Base-by-base conservation (phyloP, 768 basidiomycete species). In the Royoungia palumana region DNA sequence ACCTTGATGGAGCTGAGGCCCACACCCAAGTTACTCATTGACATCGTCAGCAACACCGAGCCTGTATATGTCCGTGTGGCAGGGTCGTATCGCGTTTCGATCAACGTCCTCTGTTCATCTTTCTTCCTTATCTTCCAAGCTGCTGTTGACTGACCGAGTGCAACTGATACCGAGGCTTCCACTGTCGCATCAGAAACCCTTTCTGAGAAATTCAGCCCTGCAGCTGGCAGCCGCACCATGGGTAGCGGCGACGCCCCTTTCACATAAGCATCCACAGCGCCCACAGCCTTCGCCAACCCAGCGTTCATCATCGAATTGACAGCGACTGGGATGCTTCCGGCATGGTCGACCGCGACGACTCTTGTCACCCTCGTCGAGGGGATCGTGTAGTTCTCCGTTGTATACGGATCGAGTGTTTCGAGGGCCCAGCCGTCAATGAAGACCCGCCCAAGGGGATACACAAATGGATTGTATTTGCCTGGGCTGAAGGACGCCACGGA, bases 341-440 rank as follows among this genome's bases (percentile, higher is more conserved):
- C 83, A 61, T 85, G 92, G 66, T 97, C 94, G 50, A 94, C 78
- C 1, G 89, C 87, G 4, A 89, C 81, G 35, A 95, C 73, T 48
- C 89, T 77, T 37, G 88, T 93, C 65, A 91, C 94, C 40, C 87
- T 71, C 34, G 94, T 91, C 4, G 93, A 96, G 1, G 94, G 96
- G 38, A 98, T 95, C 12, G 91, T 80, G 62, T 93, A 95, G 55
- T 91, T 92, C 68, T 95, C 93, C 51, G 85, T 85, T 20, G 91
- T 87, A 57, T 97, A 97, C 0, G 94, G 94, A 62, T 98, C 95
- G 40, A 98, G 78, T 4, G 95, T 97, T 72, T 99, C 94, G 59
- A 96, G 69, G 27, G 95, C 83, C 96, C 96, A 99, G 2, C 89
- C 95, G 60, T 97, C 94, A 6, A 99, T 71, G 55, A 89, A 84